These are phyloP conservation scores for Microascus cirrosus DNA, from an alignment of 2,329 filamentous ascomycete genomes.

Conservation along the genomic window DNA sequence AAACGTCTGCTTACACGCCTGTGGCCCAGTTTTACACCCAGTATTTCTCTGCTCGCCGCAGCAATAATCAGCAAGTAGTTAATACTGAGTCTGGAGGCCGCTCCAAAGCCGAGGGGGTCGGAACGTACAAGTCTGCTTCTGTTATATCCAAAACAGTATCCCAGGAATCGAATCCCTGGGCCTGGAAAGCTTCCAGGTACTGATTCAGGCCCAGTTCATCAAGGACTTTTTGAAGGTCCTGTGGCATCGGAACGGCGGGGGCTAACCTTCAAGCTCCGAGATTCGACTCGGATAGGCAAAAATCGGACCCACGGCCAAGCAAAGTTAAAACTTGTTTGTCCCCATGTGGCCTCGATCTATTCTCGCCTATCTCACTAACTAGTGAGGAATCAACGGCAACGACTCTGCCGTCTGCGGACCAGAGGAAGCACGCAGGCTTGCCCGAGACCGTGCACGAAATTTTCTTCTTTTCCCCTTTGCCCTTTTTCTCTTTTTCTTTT, in stretches of 20 bases:
- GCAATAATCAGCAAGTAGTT: neutral
- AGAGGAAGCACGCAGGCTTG: no score
- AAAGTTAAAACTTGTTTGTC: neutral
- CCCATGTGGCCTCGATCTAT: neutral
- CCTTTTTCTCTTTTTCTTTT: no score
- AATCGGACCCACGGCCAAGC: neutral
- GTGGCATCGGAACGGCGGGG: constrained; percentile 27
- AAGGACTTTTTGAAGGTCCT: constrained; percentile 53
- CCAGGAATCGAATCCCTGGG: constrained; percentile 79
- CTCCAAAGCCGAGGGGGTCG: neutral
- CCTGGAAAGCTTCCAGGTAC: constrained; percentile 61
- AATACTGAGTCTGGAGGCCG: neutral
- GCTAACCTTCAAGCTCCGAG: neutral
- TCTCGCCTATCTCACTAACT: no score
- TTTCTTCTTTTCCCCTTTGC: no score
- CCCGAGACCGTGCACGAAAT: no score
- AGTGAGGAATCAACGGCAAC: no score
- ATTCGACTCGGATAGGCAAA: neutral
- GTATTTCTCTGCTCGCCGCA: constrained; percentile 43
- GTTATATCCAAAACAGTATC: constrained; percentile 75
- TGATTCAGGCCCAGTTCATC: constrained; percentile 68
- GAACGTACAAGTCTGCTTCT: constrained; percentile 65
- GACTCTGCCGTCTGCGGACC: no score
- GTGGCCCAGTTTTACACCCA: constrained; percentile 72
- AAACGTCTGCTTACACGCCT: constrained; percentile 49